Conservation (phyloP, 2,329 filamentous ascomycete species). For the Aspergillus texensis region DNA sequence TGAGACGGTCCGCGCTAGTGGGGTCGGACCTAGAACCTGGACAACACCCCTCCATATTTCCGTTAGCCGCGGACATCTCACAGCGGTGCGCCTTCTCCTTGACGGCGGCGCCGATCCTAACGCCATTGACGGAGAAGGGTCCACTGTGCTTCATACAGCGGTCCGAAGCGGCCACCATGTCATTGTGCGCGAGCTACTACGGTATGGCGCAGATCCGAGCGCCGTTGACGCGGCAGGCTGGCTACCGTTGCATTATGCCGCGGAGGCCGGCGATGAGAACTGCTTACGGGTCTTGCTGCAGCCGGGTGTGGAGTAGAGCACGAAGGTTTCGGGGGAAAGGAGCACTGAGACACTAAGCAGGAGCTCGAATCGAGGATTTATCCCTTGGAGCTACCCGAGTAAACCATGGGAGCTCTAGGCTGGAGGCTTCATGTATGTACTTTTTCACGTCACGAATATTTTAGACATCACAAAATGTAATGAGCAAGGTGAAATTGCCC, state of each 20-base stretch:
- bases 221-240: conserved; percentile 4
- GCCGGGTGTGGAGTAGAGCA: not conserved
- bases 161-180: not conserved
- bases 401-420: not conserved
- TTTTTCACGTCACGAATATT: not conserved
- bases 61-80: conserved; percentile 4
- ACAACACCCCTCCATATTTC: conserved; percentile 8
- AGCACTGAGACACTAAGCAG: not conserved
- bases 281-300: conserved; percentile 5
- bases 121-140: conserved; percentile 1
- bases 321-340: not conserved
- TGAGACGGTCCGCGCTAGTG: not conserved
- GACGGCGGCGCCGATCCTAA: conserved; percentile 5
- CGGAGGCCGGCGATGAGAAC: conserved; percentile 7
- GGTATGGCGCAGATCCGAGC: conserved; percentile 1
- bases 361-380: not conserved
- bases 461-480: not conserved
- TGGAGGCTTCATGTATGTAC: not conserved
- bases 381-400: not conserved
- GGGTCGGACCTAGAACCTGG: not conserved
- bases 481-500: not conserved
- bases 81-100: conserved; percentile 1
- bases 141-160: conserved; percentile 4
- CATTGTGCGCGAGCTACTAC: conserved; percentile 4
- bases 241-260: conserved; percentile 6